Base-by-base conservation (phyloP, 1,284 basidiomycete genomes). In the Apiotrichum laibachii region DNA sequence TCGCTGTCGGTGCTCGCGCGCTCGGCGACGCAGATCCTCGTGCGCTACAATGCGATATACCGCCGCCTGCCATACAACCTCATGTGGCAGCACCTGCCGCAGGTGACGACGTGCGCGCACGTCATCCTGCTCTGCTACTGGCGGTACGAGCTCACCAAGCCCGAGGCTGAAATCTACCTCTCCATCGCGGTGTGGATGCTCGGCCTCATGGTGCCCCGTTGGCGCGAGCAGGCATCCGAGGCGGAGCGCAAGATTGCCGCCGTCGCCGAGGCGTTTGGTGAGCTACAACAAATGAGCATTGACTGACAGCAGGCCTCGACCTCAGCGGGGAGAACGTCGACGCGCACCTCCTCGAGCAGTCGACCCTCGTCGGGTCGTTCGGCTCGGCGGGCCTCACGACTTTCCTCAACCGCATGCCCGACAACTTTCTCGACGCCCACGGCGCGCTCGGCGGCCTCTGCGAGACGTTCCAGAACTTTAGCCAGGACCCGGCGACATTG, bases 1-100 rank as follows among this genome's bases (percentile, higher is more conserved):
- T 63, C 60, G 8, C 50, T 60, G 16, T 56, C 66, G 0, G 58
- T 67, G n/a, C 53, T 67, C 47, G 55, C 66, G 15, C 59, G 66
- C n/a, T 60, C 63, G 1, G 59, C 61, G 2, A 46, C 52, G 16
- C 56, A 58, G 50, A 57, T 67, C 47, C 43, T 67, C 16, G 46
- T 42, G n/a, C 57, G 57, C 19, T 63, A 63, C 55, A 50, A 50
- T 40, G 16, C 50, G 11, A 55, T 59, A 22, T 63, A 63, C 52
- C 57, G 57, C 40, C 43, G 51, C 11, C 35, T 48, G 22, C 40
- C 34, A 7, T 63, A 63, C 61, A 61, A 62, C 52, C 58, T 57
- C 42, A 48, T 59, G 33, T 63, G 60, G 57, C 58, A 53, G 39
- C 62, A 67, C 48, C 48, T 65, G 12, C 55, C 57, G 5, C 64